A percentile compares a stretch with the other conserved stretches of the same genome.
These are phyloP conservation scores for Naematelia encephala DNA, from an alignment of 768 basidiomycete genomes.

Conservation along the genomic window DNA sequence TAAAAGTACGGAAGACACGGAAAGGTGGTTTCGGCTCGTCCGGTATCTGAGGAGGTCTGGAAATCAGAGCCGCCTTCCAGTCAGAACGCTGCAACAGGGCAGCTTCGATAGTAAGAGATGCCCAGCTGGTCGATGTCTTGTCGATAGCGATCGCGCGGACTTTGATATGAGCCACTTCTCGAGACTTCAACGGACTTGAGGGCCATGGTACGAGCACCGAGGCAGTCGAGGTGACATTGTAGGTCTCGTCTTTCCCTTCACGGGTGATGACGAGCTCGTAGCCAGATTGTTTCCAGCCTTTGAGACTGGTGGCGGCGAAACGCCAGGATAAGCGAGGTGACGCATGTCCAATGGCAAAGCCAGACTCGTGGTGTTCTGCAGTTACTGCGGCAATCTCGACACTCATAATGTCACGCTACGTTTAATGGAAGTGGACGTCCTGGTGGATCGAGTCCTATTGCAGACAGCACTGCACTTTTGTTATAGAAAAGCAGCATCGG, in stretches of 20 bases:
- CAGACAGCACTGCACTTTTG: too few species aligned
- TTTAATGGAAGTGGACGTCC: too few species aligned
- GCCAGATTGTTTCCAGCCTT: constrained; percentile 36
- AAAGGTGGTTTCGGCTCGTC: constrained; percentile 30
- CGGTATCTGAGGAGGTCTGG: constrained; percentile 1
- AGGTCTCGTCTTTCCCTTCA: constrained; percentile 10
- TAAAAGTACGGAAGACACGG: constrained; percentile 2
- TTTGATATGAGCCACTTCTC: constrained; percentile 23
- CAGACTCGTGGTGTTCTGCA: constrained; percentile 32
- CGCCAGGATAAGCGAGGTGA: constrained; percentile 44
- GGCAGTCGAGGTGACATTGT: constrained; percentile 12
- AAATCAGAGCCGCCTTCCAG: constrained; percentile 32
- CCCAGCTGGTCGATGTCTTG: constrained; percentile 24
- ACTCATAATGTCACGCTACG: too few species aligned
- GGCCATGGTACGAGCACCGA: constrained; percentile 46
- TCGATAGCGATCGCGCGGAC: constrained; percentile 22
- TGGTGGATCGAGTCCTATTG: too few species aligned
- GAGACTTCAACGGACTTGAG: constrained; percentile 19
- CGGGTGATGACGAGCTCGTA: constrained; percentile 30
- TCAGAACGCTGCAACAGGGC: constrained; percentile 22
- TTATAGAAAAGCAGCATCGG: too few species aligned
- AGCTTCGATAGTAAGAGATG: constrained; percentile 20
- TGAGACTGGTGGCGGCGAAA: constrained; percentile 18
- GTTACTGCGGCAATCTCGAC: constrained; percentile 11
- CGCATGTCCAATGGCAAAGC: constrained; percentile 25